Percentiles rank a stretch among this genome's conserved stretches.
phyloP scores from a whole-genome alignment of 2,329 filamentous ascomycete genomes.

The Penicillium sp. region DNA sequence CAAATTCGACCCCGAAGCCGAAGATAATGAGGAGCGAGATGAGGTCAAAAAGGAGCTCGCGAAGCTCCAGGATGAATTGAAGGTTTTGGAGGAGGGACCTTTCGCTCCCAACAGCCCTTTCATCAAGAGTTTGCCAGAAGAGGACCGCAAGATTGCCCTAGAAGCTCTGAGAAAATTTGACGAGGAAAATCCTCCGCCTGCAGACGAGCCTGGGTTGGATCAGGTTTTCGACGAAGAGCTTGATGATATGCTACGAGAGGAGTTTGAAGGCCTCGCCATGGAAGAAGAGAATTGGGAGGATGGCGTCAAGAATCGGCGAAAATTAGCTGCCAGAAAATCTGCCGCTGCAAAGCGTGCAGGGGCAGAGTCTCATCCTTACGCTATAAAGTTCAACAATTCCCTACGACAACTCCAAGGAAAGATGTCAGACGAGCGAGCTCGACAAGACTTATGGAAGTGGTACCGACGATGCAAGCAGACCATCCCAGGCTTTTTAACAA shows the following conservation, averaged over 20 bases:
- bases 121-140: slow-evolving; percentile 43
- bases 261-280: slow-evolving; percentile 38
- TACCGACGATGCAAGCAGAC: slow-evolving; percentile 52
- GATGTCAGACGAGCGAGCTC: slow-evolving; percentile 28
- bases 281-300: slow-evolving; percentile 42
- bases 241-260: slow-evolving; percentile 41
- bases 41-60: slow-evolving; percentile 41
- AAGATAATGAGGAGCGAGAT: slow-evolving; percentile 39
- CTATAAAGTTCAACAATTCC: slow-evolving; percentile 42
- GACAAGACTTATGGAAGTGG: slow-evolving; percentile 49
- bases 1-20: slow-evolving; percentile 42
- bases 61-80: slow-evolving; percentile 43
- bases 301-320: slow-evolving; percentile 20
- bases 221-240: slow-evolving; percentile 45
- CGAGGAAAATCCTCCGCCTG: slow-evolving; percentile 34
- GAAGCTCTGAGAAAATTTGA: slow-evolving; percentile 46
- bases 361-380: slow-evolving; percentile 40
- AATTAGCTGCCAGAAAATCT: slow-evolving; percentile 19
- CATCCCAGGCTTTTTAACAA: slow-evolving; percentile 50
- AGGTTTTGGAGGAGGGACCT: slow-evolving; percentile 43
- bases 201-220: slow-evolving; percentile 30
- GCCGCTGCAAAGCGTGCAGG: slow-evolving; percentile 38
- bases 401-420: slow-evolving; percentile 35
- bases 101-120: slow-evolving; percentile 47
- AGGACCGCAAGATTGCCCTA: slow-evolving; percentile 43